These are phyloP conservation scores for Tricholoma bakamatsutake DNA, from an alignment of 768 basidiomycete genomes.

Conservation along the genomic window DNA sequence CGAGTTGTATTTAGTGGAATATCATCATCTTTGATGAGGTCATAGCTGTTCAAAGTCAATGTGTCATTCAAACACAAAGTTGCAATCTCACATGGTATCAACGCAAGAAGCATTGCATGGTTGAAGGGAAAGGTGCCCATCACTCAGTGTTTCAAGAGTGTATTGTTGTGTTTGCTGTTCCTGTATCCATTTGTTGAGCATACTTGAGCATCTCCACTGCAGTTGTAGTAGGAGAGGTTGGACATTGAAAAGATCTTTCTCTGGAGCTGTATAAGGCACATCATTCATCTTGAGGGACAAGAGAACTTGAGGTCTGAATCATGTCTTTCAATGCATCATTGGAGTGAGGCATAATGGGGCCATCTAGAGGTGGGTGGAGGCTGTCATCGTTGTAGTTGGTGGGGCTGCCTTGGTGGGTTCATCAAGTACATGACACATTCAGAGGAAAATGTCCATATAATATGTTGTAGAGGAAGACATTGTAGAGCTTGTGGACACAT, in stretches of 20 bases:
- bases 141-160: conserved; percentile 11
- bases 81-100: conserved; percentile 30
- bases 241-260: conserved; percentile 47
- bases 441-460: too few relatives aligned
- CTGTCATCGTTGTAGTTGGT: too few relatives aligned
- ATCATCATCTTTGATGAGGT: conserved; percentile 46
- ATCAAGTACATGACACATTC: too few relatives aligned
- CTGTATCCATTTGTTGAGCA: conserved; percentile 50
- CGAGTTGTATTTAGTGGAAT: conserved; percentile 29
- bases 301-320: not conserved
- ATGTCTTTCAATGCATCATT: conserved; percentile 1
- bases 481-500: too few relatives aligned
- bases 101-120: conserved; percentile 33
- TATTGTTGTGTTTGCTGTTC: conserved; percentile 34
- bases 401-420: too few relatives aligned
- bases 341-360: too few relatives aligned
- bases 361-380: too few relatives aligned
- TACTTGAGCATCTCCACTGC: conserved; percentile 39
- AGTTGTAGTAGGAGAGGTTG: conserved; percentile 28
- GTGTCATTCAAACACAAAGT: conserved; percentile 21
- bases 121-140: conserved; percentile 10
- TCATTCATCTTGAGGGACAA: conserved; percentile 26
- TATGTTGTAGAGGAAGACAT: too few relatives aligned
- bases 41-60: conserved; percentile 37
- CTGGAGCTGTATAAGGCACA: conserved; percentile 41